These are phyloP conservation scores for Penicillium odoratum DNA, from an alignment of 495 filamentous ascomycete species.

Conservation along the genomic window DNA sequence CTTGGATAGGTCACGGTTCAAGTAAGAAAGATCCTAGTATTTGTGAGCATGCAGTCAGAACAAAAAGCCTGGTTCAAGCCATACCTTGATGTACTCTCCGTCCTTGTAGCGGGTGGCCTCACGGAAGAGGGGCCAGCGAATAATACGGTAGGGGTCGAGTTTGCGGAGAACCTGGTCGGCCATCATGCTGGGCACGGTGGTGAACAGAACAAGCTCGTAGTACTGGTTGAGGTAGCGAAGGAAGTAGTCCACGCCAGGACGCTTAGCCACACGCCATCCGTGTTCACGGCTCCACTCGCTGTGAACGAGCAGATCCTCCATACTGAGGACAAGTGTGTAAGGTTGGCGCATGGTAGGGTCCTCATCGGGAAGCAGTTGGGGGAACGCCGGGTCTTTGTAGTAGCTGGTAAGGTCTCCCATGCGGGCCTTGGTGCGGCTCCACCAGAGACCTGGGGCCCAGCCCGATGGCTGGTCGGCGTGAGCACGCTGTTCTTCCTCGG, in stretches of 20 bases:
- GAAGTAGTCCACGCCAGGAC: constrained; percentile 96
- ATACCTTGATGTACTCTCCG: constrained; percentile 94
- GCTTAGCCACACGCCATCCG: constrained; percentile 93
- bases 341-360: constrained; percentile 78
- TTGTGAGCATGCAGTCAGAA: constrained; percentile 6
- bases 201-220: constrained; percentile 96
- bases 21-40: constrained; percentile 82
- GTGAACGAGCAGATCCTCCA: constrained; percentile 93
- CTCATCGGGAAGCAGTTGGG: constrained; percentile 87
- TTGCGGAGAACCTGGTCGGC: constrained; percentile 88
- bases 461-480: constrained; percentile 71
- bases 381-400: constrained; percentile 95
- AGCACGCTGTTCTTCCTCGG: constrained; percentile 62
- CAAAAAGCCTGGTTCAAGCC: constrained; percentile 6
- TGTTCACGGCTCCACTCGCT: constrained; percentile 91
- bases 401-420: constrained; percentile 73
- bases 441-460: constrained; percentile 74
- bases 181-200: constrained; percentile 74
- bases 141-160: constrained; percentile 92
- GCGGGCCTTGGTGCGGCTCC: constrained; percentile 73
- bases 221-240: constrained; percentile 93
- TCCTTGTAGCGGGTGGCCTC: constrained; percentile 94
- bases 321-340: constrained; percentile 88
- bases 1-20: constrained; percentile 93
- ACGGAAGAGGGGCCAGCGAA: constrained; percentile 92